Percentiles rank a stretch among this genome's conserved stretches.
Evolutionary conservation across 371 early-diverging fungal species (phyloP).

Genomic region (Rhizopus microsporus): DNA sequence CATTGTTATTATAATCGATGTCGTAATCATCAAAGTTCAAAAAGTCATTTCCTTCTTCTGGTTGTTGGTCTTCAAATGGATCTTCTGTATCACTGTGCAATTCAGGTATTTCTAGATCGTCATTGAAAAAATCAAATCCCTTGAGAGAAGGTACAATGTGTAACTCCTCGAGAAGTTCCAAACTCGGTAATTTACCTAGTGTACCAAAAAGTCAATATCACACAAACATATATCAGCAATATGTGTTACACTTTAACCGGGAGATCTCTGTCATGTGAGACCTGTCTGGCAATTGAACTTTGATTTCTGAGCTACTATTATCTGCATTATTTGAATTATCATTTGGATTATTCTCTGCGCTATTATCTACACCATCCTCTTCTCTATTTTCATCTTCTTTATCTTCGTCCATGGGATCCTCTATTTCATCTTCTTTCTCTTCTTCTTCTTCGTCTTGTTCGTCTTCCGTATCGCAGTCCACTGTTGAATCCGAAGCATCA

Average conservation of each 20-base stretch:
- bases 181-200: slow-evolving; percentile 54
- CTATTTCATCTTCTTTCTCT: slow-evolving; percentile 5
- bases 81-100: slow-evolving; percentile 26
- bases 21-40: slow-evolving; percentile 16
- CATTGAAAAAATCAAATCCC: slow-evolving; percentile 57
- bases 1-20: slow-evolving; percentile 19
- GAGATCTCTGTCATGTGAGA: slow-evolving; percentile 19
- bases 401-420: background rate
- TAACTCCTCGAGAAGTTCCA: slow-evolving; percentile 47
- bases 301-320: background rate
- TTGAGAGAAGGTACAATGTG: slow-evolving; percentile 73
- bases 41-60: slow-evolving; percentile 5
- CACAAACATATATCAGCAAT: background rate
- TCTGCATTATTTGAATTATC: background rate
- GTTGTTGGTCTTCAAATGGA: background rate
- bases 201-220: background rate
- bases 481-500: slow-evolving; percentile 85
- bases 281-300: background rate
- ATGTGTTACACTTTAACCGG: slow-evolving; percentile 21
- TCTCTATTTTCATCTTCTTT: slow-evolving; percentile 2
- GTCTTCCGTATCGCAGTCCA: slow-evolving; percentile 37
- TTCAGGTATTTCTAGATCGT: slow-evolving; percentile 22
- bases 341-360: background rate
- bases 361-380: background rate
- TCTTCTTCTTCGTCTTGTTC: slow-evolving; percentile 32